A percentile compares a stretch with the other conserved stretches of the same genome.
Conservation (phyloP, 2,329 filamentous ascomycete genomes). For the Helminthosporium solani region DNA sequence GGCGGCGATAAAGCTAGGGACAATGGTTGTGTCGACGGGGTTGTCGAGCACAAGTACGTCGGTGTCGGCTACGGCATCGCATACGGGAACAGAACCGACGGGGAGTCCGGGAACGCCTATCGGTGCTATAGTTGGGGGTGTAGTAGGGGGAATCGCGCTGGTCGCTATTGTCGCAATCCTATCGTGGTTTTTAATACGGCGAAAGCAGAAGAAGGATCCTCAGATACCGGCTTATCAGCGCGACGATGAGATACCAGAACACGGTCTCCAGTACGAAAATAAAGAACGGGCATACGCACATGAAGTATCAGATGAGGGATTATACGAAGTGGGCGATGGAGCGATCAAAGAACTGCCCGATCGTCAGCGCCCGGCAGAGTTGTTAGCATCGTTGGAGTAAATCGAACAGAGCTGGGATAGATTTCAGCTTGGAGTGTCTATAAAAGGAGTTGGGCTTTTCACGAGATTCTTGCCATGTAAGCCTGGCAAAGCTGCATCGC, state of each 20-base stretch:
- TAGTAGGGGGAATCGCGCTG: conserved; percentile 3
- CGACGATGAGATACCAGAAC: not conserved
- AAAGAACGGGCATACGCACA: not conserved
- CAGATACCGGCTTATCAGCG: not conserved
- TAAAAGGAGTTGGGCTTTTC: no score
- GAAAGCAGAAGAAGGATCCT: not conserved
- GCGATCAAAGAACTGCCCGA: not conserved
- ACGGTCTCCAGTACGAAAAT: not conserved
- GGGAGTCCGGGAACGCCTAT: not conserved
- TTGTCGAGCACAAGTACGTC: not conserved
- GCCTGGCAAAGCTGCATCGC: no score
- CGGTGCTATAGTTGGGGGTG: conserved; percentile 6
- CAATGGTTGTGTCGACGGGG: conserved; percentile 1
- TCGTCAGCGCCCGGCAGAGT: not conserved
- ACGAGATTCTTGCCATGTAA: no score
- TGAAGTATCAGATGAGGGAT: not conserved
- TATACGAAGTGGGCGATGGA: not conserved
- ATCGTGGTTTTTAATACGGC: conserved; percentile 5
- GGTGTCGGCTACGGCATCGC: not conserved
- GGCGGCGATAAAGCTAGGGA: conserved; percentile 2
- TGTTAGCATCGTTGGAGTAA: not conserved
- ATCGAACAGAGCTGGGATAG: not conserved
- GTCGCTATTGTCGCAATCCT: conserved; percentile 1
- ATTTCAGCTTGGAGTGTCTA: no score
- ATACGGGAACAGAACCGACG: not conserved